Conservation (phyloP, 805 yeast species). For the Candida coleopterorum region DNA sequence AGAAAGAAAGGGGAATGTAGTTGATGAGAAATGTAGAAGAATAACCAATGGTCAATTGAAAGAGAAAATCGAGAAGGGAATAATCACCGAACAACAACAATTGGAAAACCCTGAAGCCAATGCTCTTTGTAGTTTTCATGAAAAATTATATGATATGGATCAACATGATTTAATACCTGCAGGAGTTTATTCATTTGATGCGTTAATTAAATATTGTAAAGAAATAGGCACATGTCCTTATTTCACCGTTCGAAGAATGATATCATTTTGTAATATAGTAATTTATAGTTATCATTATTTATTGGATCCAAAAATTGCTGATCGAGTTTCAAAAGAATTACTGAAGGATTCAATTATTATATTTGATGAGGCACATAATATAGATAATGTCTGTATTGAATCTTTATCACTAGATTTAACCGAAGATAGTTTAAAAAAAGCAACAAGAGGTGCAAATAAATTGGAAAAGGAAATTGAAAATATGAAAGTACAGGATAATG, state of each 20-base stretch:
- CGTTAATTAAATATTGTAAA: slow-evolving; percentile 71
- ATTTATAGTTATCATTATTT: slow-evolving; percentile 96
- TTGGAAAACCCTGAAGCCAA: slow-evolving; percentile 33
- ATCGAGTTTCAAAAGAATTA: slow-evolving; percentile 86
- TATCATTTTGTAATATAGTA: slow-evolving; percentile 85
- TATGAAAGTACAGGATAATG: slow-evolving; percentile 77
- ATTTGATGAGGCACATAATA: slow-evolving; percentile 98
- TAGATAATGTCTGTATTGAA: slow-evolving; percentile 97
- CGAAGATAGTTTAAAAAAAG: slow-evolving; percentile 80
- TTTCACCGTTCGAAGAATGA: slow-evolving; percentile 97
- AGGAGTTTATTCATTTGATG: slow-evolving; percentile 94
- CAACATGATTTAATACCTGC: slow-evolving; percentile 86
- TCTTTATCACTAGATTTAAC: slow-evolving; percentile 88
- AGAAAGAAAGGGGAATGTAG: slow-evolving; percentile 86
- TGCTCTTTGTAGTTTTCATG: slow-evolving; percentile 80
- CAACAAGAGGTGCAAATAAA: slow-evolving; percentile 80
- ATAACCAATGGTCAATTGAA: slow-evolving; percentile 89
- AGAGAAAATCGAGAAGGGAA: slow-evolving; percentile 48
- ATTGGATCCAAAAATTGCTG: slow-evolving; percentile 95
- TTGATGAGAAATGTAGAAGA: slow-evolving; percentile 94
- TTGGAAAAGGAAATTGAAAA: slow-evolving; percentile 79
- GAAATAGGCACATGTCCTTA: slow-evolving; percentile 86
- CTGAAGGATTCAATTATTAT: slow-evolving; percentile 91
- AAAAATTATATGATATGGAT: slow-evolving; percentile 77
- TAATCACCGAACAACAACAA: slow-evolving; percentile 50